phyloP scores from a whole-genome alignment of 2,329 filamentous ascomycete genomes.

The Hysterium pulicare region DNA sequence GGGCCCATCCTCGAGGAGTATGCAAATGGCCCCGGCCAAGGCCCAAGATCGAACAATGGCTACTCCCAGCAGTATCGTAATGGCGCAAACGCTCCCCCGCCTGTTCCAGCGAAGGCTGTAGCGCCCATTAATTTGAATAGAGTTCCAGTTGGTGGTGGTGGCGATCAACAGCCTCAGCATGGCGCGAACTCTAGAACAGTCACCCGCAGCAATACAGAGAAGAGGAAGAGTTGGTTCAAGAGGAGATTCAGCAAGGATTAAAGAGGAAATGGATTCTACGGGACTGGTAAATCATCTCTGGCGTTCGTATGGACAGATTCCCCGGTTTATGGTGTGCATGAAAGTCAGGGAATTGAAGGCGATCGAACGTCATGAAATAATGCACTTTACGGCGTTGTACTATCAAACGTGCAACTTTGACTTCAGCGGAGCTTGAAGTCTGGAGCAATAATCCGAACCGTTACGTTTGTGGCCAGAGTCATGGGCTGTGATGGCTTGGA shows the following conservation, averaged over 20 bases:
- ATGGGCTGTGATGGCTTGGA: conserved; percentile 8
- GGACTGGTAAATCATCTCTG: too few species aligned
- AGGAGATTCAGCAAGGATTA: conserved; percentile 70
- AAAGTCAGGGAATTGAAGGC: too few species aligned
- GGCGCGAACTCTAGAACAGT: conserved; percentile 15
- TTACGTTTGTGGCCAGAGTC: background rate
- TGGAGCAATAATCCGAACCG: background rate
- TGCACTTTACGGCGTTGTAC: background rate
- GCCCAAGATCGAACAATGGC: conserved; percentile 8
- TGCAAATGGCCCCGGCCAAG: conserved; percentile 12
- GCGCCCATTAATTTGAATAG: conserved; percentile 11
- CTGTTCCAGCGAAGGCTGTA: conserved; percentile 18
- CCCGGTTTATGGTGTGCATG: too few species aligned
- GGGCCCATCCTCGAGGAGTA: conserved; percentile 43
- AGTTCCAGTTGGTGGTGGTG: conserved; percentile 17
- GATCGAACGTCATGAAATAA: too few species aligned
- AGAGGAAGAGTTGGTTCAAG: conserved; percentile 88
- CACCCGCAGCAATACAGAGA: conserved; percentile 47
- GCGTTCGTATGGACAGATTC: too few species aligned
- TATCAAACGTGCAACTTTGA: too few species aligned
- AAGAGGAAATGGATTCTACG: conserved; percentile 1
- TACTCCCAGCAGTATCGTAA: conserved; percentile 16
- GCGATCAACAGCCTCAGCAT: conserved; percentile 10
- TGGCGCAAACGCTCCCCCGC: conserved; percentile 16
- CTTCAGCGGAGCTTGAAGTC: too few species aligned